Percentiles rank a stretch among this genome's conserved stretches.
Conservation (phyloP, 257 asterid genomes). For the Penstemon davidsonii region DNA sequence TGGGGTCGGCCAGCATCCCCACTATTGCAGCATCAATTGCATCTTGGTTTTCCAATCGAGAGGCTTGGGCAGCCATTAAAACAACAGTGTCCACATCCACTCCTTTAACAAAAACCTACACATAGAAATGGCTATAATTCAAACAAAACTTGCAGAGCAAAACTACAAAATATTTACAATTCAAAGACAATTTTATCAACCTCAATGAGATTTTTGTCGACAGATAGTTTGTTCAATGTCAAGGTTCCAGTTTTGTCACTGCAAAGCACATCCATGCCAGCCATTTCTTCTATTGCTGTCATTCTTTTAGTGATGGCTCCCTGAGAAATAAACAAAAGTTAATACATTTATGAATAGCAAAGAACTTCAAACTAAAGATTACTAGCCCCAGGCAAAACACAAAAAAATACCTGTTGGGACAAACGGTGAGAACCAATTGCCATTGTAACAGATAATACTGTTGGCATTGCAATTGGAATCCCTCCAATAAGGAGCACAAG, state of each 20-base stretch:
- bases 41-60: constrained; percentile 84
- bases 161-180: neutral
- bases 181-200: constrained; percentile 18
- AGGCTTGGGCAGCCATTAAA: constrained; percentile 91
- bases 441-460: constrained; percentile 53
- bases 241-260: constrained; percentile 59
- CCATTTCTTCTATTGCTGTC: constrained; percentile 62
- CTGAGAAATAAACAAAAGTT: constrained; percentile 16
- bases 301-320: constrained; percentile 57
- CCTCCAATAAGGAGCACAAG: constrained; percentile 56
- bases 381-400: neutral
- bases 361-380: neutral
- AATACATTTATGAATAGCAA: neutral
- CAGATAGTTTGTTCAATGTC: constrained; percentile 49
- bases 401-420: constrained; percentile 40
- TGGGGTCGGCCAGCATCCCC: constrained; percentile 77
- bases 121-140: constrained; percentile 12
- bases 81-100: constrained; percentile 71
- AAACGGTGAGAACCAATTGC: constrained; percentile 55
- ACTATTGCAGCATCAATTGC: constrained; percentile 84
- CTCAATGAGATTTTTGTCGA: constrained; percentile 44
- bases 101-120: constrained; percentile 59
- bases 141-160: neutral
- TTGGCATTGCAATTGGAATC: constrained; percentile 59
- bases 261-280: constrained; percentile 59